Conservation (phyloP, 805 yeast species). For the Kazachstania kunashirensis region DNA sequence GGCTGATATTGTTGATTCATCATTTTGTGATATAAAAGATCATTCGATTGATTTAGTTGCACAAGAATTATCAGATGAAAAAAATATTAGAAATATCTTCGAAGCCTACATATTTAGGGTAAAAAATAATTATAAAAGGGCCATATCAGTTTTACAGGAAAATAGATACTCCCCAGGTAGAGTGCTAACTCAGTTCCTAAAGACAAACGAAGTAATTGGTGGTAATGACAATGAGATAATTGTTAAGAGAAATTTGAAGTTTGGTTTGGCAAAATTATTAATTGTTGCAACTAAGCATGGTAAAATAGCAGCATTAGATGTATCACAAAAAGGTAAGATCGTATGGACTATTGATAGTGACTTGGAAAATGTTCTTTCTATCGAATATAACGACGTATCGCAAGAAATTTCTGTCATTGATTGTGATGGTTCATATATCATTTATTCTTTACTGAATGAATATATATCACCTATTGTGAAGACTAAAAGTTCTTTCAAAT, state of each 20-base stretch:
- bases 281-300: conserved; percentile 35
- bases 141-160: conserved; percentile 11
- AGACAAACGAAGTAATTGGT: conserved; percentile 9
- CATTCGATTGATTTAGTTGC: conserved; percentile 8
- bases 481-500: neutral
- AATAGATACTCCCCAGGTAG: conserved; percentile 18
- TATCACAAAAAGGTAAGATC: conserved; percentile 30
- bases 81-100: conserved; percentile 5
- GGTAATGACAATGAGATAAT: conserved; percentile 8
- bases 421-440: conserved; percentile 20
- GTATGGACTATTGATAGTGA: conserved; percentile 34
- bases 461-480: conserved; percentile 4
- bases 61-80: conserved; percentile 17
- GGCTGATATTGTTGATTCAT: conserved; percentile 30
- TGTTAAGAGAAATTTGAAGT: conserved; percentile 22
- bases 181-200: conserved; percentile 12
- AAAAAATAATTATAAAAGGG: conserved; percentile 13
- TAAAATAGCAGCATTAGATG: conserved; percentile 36
- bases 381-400: conserved; percentile 16
- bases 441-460: conserved; percentile 2
- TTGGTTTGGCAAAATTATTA: conserved; percentile 40
- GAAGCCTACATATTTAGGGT: conserved; percentile 26
- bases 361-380: conserved; percentile 11
- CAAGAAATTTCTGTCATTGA: conserved; percentile 20
- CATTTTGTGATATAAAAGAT: conserved; percentile 17